phyloP scores from a whole-genome alignment of 306 rosid species.

The Dryas drummondii region DNA sequence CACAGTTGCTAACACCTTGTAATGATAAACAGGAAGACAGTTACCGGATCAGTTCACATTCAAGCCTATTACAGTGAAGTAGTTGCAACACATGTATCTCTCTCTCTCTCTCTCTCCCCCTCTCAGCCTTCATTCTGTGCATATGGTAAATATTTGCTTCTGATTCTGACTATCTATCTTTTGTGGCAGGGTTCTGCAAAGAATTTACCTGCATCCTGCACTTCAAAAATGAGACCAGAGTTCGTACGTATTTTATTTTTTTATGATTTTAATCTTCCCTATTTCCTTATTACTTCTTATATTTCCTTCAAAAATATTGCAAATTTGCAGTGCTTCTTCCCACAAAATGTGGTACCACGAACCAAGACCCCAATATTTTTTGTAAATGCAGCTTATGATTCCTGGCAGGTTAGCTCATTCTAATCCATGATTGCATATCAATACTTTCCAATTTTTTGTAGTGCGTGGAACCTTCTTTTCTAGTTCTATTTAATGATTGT shows the following conservation, averaged over 20 bases:
- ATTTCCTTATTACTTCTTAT: background rate
- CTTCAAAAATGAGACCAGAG: constrained; percentile 68
- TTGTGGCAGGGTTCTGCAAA: constrained; percentile 62
- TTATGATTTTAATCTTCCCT: background rate
- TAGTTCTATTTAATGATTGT: background rate
- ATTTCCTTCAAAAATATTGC: background rate
- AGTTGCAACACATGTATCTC: constrained; percentile 71
- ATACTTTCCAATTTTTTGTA: background rate
- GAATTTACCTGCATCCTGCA: constrained; percentile 79
- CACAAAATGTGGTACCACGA: constrained; percentile 60
- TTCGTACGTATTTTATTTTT: constrained; percentile 42
- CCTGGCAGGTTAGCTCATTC: constrained; percentile 83
- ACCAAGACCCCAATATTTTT: constrained; percentile 74
- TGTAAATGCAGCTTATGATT: constrained; percentile 90
- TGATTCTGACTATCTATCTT: background rate
- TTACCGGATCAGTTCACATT: constrained; percentile 68
- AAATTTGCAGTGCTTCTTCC: constrained; percentile 83
- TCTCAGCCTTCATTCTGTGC: background rate
- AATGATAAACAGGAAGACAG: constrained; percentile 61
- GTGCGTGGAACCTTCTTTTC: background rate
- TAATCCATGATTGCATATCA: background rate
- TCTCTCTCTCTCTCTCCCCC: constrained; percentile 21
- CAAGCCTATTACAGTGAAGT: constrained; percentile 52
- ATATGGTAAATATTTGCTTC: background rate
- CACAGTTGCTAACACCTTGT: constrained; percentile 3